Conservation (phyloP, 106 monocot genomes). For the Cymbidium sinense region DNA sequence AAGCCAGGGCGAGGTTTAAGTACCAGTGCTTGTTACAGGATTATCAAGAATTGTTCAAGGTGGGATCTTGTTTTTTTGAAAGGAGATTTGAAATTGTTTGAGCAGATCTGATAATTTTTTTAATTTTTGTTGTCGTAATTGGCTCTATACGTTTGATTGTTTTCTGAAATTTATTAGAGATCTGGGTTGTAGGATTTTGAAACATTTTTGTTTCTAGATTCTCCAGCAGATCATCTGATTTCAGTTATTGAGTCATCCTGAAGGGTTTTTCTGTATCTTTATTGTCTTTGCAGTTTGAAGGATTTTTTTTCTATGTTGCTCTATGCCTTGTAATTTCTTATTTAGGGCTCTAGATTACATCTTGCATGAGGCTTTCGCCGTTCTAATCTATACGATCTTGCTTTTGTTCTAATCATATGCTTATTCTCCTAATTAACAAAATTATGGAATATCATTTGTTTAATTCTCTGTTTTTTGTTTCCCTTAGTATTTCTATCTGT, state of each 20-base stretch:
- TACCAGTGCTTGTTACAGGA: slow-evolving; percentile 30
- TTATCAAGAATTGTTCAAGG: slow-evolving; percentile 34
- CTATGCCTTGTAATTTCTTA: background rate
- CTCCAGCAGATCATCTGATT: background rate
- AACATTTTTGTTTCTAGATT: background rate
- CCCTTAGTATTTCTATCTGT: too few relatives aligned
- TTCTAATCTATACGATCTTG: background rate
- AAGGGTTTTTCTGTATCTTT: background rate
- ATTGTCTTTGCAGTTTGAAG: background rate
- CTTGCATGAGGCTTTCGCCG: background rate
- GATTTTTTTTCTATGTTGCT: background rate
- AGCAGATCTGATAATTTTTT: background rate
- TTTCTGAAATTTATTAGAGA: background rate
- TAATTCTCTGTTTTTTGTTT: too few relatives aligned
- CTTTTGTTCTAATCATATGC: too few relatives aligned
- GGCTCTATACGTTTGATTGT: background rate
- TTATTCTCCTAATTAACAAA: background rate
- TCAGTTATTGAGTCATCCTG: background rate
- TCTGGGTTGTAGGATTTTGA: background rate
- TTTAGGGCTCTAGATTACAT: background rate
- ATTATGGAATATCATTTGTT: background rate
- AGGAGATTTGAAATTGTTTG: background rate
- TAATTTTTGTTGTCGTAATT: background rate
- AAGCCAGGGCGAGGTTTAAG: slow-evolving; percentile 26
- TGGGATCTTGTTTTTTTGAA: slow-evolving; percentile 6